These are phyloP conservation scores for Candida sp. DNA, from an alignment of 1,139 yeast genomes.

Conservation along the genomic window DNA sequence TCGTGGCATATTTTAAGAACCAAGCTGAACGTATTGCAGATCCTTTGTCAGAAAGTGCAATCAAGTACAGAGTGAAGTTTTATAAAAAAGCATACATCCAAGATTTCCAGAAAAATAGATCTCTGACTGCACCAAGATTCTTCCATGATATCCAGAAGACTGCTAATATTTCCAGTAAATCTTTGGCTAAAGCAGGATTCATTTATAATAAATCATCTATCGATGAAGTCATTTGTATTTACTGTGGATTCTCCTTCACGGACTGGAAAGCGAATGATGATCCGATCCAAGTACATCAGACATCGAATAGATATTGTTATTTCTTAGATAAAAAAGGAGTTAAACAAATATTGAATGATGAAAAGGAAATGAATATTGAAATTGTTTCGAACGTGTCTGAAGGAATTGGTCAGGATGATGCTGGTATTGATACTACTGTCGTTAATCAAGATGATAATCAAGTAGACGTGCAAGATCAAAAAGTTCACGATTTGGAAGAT, in stretches of 20 bases:
- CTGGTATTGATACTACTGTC: too few species aligned
- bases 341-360: background rate
- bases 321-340: constrained; percentile 20
- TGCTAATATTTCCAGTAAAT: constrained; percentile 36
- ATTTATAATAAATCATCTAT: constrained; percentile 34
- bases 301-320: constrained; percentile 39
- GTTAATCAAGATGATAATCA: too few species aligned
- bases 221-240: constrained; percentile 70
- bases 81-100: constrained; percentile 56
- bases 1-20: background rate
- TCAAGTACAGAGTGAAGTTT: constrained; percentile 45
- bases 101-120: constrained; percentile 28
- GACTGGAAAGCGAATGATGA: constrained; percentile 73
- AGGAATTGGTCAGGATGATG: background rate
- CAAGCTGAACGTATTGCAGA: background rate
- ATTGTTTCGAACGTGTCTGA: background rate
- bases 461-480: background rate
- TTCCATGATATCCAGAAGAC: too few species aligned
- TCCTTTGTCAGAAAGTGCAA: constrained; percentile 25
- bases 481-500: background rate
- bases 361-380: background rate
- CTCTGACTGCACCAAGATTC: too few species aligned
- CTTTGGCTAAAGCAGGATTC: constrained; percentile 53
- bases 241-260: constrained; percentile 65
- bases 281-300: constrained; percentile 53